A percentile compares a stretch with the other conserved stretches of the same genome.
phyloP scores from a whole-genome alignment of 164 flowering plant genomes.

The Annona cherimola region DNA sequence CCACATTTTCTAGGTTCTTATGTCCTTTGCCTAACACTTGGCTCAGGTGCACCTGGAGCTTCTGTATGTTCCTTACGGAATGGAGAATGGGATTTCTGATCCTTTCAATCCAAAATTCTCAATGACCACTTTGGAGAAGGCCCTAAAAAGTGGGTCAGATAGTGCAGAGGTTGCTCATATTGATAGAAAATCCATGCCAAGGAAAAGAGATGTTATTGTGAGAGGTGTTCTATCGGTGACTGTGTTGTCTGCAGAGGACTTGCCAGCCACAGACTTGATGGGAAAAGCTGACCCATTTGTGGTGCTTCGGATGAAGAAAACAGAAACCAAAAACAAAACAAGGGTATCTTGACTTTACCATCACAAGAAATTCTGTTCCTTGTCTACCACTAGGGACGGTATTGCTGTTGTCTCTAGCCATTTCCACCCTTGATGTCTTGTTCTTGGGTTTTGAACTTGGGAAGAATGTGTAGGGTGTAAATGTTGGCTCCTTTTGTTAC shows the following conservation, averaged over 20 bases:
- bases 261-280: constrained; percentile 72
- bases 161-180: constrained; percentile 40
- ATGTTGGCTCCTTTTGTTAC: not conserved
- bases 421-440: not conserved
- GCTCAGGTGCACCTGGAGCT: constrained; percentile 94
- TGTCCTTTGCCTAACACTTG: not conserved
- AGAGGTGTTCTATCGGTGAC: constrained; percentile 95
- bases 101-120: constrained; percentile 52
- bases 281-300: constrained; percentile 96
- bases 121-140: constrained; percentile 90
- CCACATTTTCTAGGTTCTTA: not conserved
- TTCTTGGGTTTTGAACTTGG: not conserved
- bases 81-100: constrained; percentile 58
- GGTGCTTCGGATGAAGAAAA: constrained; percentile 69
- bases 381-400: not conserved
- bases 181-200: constrained; percentile 31
- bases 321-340: constrained; percentile 66
- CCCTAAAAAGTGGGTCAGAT: constrained; percentile 55
- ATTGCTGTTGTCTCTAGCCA: no score
- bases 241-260: constrained; percentile 85
- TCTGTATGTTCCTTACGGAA: constrained; percentile 67
- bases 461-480: not conserved
- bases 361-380: constrained; percentile 2
- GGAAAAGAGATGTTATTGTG: constrained; percentile 65
- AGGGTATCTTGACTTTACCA: constrained; percentile 41